Base-by-base conservation (phyloP, 768 basidiomycete species). In the Amanita polypyramis region DNA sequence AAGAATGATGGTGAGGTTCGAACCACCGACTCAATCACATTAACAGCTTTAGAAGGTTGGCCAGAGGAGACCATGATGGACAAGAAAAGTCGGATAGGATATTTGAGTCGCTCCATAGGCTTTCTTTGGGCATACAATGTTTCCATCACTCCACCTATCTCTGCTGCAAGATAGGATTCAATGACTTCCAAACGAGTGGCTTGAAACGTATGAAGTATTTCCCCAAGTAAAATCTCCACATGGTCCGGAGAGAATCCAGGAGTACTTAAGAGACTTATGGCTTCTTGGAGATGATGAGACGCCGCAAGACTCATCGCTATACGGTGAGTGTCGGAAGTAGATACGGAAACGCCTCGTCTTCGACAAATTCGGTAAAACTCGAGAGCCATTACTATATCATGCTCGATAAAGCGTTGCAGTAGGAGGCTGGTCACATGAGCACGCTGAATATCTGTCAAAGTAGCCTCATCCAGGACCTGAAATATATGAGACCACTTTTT, bases 61-160 rank as follows among this genome's bases (percentile, higher is more conserved):
- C 60, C 64, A 3, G 68, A 65, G 20, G 61, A 47, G 14, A 71
- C 58, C 62, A 74, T 55, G 47, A 70, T 58, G 23, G 56, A 56
- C 48, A 79, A 60, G 21, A 75, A 65, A 43, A 68, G 72, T 9
- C 74, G 69, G 29, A 80, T 56, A n/a, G 70, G 71, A 53, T 71
- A 69, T 46, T 72, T 73, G 51, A 59, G 50, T 6, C 53, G 49
- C 5, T 32, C 30, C 0, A 65, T 58, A 0, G 73, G 72, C 14
- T 54, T 53, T 3, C 55, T 59, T 2, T 56, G 56, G 7, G 51
- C 37, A 49, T 74, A 79, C 29, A 75, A 49, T 1, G 54, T 56
- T 37, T 50, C 52, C 32, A 79, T 56, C 5, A 57, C 57, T n/a
- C 66, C 50, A 9, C 59, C 64, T 20, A 80, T 43, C 4, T 58